These are phyloP conservation scores for Ceratobasidium papillatum DNA, from an alignment of 1,284 basidiomycete genomes.

Conservation along the genomic window DNA sequence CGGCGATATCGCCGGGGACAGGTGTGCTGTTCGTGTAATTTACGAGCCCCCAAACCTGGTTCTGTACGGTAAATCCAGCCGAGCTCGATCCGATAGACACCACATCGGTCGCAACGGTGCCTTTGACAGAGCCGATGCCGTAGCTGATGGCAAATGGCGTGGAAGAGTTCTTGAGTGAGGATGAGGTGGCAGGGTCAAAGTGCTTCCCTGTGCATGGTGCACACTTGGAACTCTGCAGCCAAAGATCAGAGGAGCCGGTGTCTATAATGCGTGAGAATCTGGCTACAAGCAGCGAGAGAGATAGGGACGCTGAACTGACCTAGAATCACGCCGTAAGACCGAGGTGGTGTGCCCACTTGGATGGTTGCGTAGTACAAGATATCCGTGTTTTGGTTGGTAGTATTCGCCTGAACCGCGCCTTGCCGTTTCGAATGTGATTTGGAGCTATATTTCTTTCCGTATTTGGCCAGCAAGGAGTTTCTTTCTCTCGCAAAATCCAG, in stretches of 20 bases:
- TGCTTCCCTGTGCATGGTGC: constrained; percentile 30
- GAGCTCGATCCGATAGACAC: constrained; percentile 63
- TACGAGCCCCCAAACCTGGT: constrained; percentile 57
- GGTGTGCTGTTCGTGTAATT: constrained; percentile 23
- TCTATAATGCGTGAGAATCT: constrained; percentile 32
- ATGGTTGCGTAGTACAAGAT: constrained; percentile 37
- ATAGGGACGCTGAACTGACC: constrained; percentile 17
- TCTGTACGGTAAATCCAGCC: constrained; percentile 72
- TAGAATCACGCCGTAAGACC: constrained; percentile 30
- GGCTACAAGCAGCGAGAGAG: not conserved
- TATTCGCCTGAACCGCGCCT: constrained; percentile 23
- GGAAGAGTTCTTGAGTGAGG: constrained; percentile 62
- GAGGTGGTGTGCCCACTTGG: constrained; percentile 34
- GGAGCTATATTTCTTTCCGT: not conserved
- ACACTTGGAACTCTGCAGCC: constrained; percentile 37
- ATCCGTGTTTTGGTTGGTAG: constrained; percentile 36
- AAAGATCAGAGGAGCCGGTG: constrained; percentile 43
- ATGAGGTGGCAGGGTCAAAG: constrained; percentile 62
- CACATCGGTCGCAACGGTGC: constrained; percentile 72
- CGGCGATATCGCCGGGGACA: constrained; percentile 30
- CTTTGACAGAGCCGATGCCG: constrained; percentile 79
- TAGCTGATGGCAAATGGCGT: constrained; percentile 78
- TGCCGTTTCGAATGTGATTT: not conserved
- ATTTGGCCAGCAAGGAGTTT: constrained; percentile 14
- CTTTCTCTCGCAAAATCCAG: constrained; percentile 26